Evolutionary conservation across 495 filamentous ascomycete species (phyloP).

Genomic region (Aspergillus avenaceus): DNA sequence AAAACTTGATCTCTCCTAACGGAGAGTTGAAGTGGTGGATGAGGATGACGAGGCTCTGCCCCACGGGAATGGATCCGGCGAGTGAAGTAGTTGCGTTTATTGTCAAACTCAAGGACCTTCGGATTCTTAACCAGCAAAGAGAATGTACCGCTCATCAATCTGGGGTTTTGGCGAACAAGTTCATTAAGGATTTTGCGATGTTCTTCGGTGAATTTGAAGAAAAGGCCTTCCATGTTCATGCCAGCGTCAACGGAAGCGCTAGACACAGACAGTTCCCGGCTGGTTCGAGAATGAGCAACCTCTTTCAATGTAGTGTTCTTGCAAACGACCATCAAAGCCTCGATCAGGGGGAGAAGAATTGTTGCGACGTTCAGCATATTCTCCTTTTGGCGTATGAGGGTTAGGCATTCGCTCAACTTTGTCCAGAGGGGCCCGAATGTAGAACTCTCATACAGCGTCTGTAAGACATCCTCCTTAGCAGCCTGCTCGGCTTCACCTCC

Average conservation of each 20-base stretch:
- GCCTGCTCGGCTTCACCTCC: slow-evolving; percentile 51
- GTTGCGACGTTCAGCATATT: slow-evolving; percentile 96
- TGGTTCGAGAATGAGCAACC: slow-evolving; percentile 50
- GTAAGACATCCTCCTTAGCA: slow-evolving; percentile 71
- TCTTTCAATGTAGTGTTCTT: slow-evolving; percentile 88
- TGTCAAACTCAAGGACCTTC: slow-evolving; percentile 98
- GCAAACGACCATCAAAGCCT: slow-evolving; percentile 98
- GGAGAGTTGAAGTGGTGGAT: slow-evolving; percentile 78
- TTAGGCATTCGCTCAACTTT: slow-evolving; percentile 88
- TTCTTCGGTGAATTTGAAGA: slow-evolving; percentile 98
- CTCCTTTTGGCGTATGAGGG: slow-evolving; percentile 81
- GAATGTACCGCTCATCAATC: slow-evolving; percentile 97
- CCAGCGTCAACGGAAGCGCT: slow-evolving; percentile 68
- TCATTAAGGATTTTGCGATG: slow-evolving; percentile 98
- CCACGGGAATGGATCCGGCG: slow-evolving; percentile 80
- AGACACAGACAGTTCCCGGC: slow-evolving; percentile 67
- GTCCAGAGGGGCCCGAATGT: slow-evolving; percentile 89
- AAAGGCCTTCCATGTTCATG: slow-evolving; percentile 78
- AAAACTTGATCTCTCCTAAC: slow-evolving; percentile 95
- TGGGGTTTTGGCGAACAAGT: slow-evolving; percentile 91
- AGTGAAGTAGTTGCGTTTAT: slow-evolving; percentile 99
- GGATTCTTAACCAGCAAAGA: slow-evolving; percentile 95
- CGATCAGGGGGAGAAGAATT: slow-evolving; percentile 88
- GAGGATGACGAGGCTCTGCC: slow-evolving; percentile 58
- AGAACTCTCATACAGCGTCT: slow-evolving; percentile 81